A percentile compares a stretch with the other conserved stretches of the same genome.
Evolutionary conservation across 345 rosid genomes (phyloP).

Genomic region (Eucalyptus pauciflora): DNA sequence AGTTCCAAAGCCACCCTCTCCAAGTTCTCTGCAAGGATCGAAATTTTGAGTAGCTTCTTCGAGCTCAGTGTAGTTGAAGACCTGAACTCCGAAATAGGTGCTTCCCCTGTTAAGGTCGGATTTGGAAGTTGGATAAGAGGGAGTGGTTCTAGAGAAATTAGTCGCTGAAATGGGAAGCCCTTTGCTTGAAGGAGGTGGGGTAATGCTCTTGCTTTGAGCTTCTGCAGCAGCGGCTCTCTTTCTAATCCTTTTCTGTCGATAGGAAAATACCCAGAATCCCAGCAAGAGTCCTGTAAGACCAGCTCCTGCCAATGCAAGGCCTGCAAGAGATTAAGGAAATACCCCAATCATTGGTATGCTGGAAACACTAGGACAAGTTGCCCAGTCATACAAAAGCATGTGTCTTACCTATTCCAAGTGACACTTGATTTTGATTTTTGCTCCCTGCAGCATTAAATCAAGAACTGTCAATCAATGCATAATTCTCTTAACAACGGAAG

Average conservation of each 20-base stretch:
- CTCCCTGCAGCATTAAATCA: constrained; percentile 10
- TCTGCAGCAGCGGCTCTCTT: constrained; percentile 10
- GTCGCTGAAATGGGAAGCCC: constrained; percentile 22
- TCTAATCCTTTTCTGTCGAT: constrained; percentile 14
- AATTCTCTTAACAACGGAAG: neutral
- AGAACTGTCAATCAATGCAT: neutral
- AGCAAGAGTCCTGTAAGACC: neutral
- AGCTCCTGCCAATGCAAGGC: constrained; percentile 13
- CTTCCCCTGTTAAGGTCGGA: constrained; percentile 37
- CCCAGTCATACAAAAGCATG: neutral
- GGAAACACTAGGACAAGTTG: neutral
- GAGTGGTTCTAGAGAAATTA: constrained; percentile 27
- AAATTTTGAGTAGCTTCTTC: constrained; percentile 75
- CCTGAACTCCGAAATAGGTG: constrained; percentile 57
- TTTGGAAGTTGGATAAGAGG: constrained; percentile 30
- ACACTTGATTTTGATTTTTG: neutral
- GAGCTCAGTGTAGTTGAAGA: constrained; percentile 62
- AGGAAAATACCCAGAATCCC: constrained; percentile 1
- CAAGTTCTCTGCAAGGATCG: constrained; percentile 59
- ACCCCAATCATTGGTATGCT: neutral
- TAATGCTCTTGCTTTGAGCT: constrained; percentile 17
- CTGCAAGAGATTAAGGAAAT: constrained; percentile 11
- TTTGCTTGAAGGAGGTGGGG: constrained; percentile 34
- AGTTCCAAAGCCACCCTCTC: constrained; percentile 86
- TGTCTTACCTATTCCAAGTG: constrained; percentile 12